Conservation (phyloP, 2,329 filamentous ascomycete genomes). For the Cordyceps fumosorosea region DNA sequence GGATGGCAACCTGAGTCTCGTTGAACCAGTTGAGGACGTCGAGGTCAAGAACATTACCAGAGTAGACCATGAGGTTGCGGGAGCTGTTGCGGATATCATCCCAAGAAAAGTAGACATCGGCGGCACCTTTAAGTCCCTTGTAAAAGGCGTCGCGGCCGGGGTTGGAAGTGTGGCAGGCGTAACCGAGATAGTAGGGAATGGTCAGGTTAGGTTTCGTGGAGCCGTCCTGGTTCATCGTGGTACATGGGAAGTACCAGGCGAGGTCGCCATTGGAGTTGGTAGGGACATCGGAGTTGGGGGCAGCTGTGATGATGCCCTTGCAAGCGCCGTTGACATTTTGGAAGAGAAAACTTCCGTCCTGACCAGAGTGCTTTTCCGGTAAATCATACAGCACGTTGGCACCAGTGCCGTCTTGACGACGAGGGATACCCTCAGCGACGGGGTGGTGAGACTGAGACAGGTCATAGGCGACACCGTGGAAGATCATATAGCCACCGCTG, state of each 20-base stretch:
- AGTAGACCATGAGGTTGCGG: constrained; percentile 90
- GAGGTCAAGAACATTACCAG: constrained; percentile 85
- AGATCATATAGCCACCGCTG: constrained; percentile 81
- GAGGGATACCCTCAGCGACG: constrained; percentile 68
- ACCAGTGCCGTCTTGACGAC: constrained; percentile 37
- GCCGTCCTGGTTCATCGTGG: constrained; percentile 86
- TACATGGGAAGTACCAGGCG: constrained; percentile 97
- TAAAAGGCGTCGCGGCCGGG: constrained; percentile 71
- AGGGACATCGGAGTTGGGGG: constrained; percentile 68
- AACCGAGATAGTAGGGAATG: constrained; percentile 71
- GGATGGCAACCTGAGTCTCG: constrained; percentile 66
- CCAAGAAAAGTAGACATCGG: constrained; percentile 96
- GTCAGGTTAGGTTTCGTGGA: constrained; percentile 71
- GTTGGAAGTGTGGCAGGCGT: constrained; percentile 76
- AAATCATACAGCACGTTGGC: constrained; percentile 84
- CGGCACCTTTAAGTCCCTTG: constrained; percentile 54
- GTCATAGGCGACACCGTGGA: constrained; percentile 88
- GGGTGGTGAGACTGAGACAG: constrained; percentile 72
- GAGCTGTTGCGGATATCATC: constrained; percentile 83
- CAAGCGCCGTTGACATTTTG: constrained; percentile 97
- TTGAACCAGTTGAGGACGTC: constrained; percentile 90
- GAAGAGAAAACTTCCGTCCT: constrained; percentile 94
- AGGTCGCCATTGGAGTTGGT: constrained; percentile 66
- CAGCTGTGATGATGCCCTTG: constrained; percentile 77
- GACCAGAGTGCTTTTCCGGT: constrained; percentile 73